Percentiles rank a stretch among this genome's conserved stretches.
These are phyloP conservation scores for Talaromyces sp. DNA, from an alignment of 2,329 filamentous ascomycete genomes.

Conservation along the genomic window DNA sequence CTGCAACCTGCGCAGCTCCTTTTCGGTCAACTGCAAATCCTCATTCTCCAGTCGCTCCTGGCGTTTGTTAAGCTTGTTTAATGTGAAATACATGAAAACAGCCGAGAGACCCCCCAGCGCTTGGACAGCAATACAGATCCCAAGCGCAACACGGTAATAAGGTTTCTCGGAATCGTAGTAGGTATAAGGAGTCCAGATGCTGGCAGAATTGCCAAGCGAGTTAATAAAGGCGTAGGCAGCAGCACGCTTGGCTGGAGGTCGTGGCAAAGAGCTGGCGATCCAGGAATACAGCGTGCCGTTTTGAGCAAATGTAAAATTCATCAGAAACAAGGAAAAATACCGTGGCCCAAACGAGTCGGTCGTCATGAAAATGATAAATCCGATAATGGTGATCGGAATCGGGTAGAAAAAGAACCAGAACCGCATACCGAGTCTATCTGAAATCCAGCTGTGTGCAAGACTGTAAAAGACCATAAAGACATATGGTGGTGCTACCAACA, in stretches of 20 bases:
- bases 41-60: neutral
- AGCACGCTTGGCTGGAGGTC: slow-evolving; percentile 52
- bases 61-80: slow-evolving; percentile 21
- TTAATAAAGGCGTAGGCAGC: slow-evolving; percentile 55
- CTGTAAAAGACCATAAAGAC: slow-evolving; percentile 50
- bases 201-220: slow-evolving; percentile 49
- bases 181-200: slow-evolving; percentile 51
- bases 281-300: slow-evolving; percentile 48
- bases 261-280: slow-evolving; percentile 49
- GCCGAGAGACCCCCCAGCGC: slow-evolving; percentile 30
- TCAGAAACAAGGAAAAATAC: slow-evolving; percentile 54
- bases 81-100: slow-evolving; percentile 33
- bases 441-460: slow-evolving; percentile 40
- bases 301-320: slow-evolving; percentile 53
- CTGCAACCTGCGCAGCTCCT: neutral
- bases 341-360: slow-evolving; percentile 48
- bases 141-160: slow-evolving; percentile 39
- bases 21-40: neutral
- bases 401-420: slow-evolving; percentile 54
- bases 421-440: slow-evolving; percentile 44
- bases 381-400: slow-evolving; percentile 47
- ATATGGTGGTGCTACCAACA: slow-evolving; percentile 52
- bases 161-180: slow-evolving; percentile 38
- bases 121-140: slow-evolving; percentile 39
- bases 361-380: slow-evolving; percentile 53